These are phyloP conservation scores for Purpureocillium takamizusanense DNA, from an alignment of 2,329 filamentous ascomycete species.

Conservation along the genomic window DNA sequence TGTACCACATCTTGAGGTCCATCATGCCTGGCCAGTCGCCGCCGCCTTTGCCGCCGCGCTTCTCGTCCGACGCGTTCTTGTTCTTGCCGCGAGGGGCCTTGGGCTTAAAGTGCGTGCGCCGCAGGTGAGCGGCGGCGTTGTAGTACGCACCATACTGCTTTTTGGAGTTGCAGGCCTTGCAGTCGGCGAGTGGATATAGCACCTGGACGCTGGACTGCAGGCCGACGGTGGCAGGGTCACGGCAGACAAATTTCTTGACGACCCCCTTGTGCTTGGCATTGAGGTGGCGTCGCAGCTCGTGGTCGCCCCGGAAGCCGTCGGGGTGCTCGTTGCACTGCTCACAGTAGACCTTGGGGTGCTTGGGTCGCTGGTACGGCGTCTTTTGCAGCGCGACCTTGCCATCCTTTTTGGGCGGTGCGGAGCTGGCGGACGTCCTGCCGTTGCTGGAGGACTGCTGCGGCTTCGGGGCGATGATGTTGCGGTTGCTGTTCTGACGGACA, in stretches of 20 bases:
- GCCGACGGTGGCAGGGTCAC: slow-evolving; percentile 37
- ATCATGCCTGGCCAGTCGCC: slow-evolving; percentile 47
- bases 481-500: slow-evolving; percentile 32
- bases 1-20: slow-evolving; percentile 52
- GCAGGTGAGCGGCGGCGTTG: slow-evolving; percentile 85
- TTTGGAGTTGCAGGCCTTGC: slow-evolving; percentile 68
- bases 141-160: slow-evolving; percentile 90
- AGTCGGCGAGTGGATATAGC: slow-evolving; percentile 62
- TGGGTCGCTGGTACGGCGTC: slow-evolving; percentile 47
- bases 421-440: slow-evolving; percentile 6
- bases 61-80: slow-evolving; percentile 31
- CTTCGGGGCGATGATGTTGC: slow-evolving; percentile 35
- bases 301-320: slow-evolving; percentile 76
- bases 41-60: slow-evolving; percentile 44
- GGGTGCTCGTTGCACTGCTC: slow-evolving; percentile 60
- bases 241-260: slow-evolving; percentile 50
- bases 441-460: slow-evolving; percentile 15
- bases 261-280: slow-evolving; percentile 52
- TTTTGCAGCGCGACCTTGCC: slow-evolving; percentile 36
- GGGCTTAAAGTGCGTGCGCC: slow-evolving; percentile 78
- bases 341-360: slow-evolving; percentile 65
- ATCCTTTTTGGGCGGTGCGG: slow-evolving; percentile 22
- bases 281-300: slow-evolving; percentile 65
- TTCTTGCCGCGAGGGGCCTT: slow-evolving; percentile 39
- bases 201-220: slow-evolving; percentile 35